These are phyloP conservation scores for Ceratocystiopsis brevicomis DNA, from an alignment of 2,329 filamentous ascomycete species.

Conservation along the genomic window DNA sequence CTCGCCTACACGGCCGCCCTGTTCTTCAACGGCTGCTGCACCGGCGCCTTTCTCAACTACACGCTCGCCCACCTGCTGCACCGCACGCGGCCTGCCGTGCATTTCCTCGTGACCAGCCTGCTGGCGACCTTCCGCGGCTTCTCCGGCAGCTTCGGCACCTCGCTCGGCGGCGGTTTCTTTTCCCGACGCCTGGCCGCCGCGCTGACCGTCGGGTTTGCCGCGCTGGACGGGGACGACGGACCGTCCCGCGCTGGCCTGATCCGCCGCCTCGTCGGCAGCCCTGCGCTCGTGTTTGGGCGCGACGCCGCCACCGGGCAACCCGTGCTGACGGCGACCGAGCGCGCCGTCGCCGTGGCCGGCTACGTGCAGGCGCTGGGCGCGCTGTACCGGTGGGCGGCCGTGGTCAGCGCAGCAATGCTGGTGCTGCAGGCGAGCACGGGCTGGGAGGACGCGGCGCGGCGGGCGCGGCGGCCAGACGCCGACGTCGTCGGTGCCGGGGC, in stretches of 20 bases:
- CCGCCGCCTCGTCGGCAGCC: slow-evolving; percentile 29
- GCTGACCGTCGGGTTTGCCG: slow-evolving; percentile 37
- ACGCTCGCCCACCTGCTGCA: slow-evolving; percentile 64
- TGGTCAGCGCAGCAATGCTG: slow-evolving; percentile 24
- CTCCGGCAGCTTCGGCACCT: slow-evolving; percentile 61
- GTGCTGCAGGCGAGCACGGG: slow-evolving; percentile 31
- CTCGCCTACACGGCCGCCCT: slow-evolving; percentile 38
- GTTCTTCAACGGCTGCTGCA: slow-evolving; percentile 52
- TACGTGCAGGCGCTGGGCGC: slow-evolving; percentile 27
- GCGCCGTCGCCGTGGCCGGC: slow-evolving; percentile 24
- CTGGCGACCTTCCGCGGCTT: slow-evolving; percentile 67
- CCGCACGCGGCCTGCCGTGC: slow-evolving; percentile 43
- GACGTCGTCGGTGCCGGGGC: background rate
- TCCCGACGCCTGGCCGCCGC: slow-evolving; percentile 36
- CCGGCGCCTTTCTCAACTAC: slow-evolving; percentile 61
- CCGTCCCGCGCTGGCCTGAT: slow-evolving; percentile 20
- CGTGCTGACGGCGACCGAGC: slow-evolving; percentile 21
- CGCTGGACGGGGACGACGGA: slow-evolving; percentile 21
- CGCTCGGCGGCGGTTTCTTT: slow-evolving; percentile 63
- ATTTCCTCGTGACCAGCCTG: slow-evolving; percentile 59
- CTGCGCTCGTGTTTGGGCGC: slow-evolving; percentile 27
- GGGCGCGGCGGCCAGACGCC: too few relatives aligned
- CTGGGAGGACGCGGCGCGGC: slow-evolving; percentile 17
- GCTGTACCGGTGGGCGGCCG: slow-evolving; percentile 29
- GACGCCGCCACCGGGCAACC: slow-evolving; percentile 8